Percentiles rank a stretch among this genome's conserved stretches.
phyloP scores from a whole-genome alignment of 148 eudicot species.

The Nepenthes gracilis region DNA sequence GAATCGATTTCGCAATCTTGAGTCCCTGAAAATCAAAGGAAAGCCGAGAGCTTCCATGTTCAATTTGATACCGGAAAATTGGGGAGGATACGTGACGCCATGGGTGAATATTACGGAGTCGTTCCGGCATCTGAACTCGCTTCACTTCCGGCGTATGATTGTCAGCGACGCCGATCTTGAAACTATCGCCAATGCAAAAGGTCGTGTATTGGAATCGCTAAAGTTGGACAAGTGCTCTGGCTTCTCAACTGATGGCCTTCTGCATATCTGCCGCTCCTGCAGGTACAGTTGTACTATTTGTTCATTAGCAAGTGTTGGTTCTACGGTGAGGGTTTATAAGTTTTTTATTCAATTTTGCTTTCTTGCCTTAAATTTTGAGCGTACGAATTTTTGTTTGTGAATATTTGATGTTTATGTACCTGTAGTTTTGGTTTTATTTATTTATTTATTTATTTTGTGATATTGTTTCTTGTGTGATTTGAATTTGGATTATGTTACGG shows the following conservation, averaged over 20 bases:
- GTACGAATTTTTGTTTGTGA: too few relatives aligned
- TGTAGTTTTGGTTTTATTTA: too few relatives aligned
- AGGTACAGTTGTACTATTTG: conserved; percentile 19
- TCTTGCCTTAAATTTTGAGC: not conserved
- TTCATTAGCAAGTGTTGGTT: not conserved
- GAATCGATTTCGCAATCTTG: conserved; percentile 55
- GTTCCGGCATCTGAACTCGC: conserved; percentile 33
- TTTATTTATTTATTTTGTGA: not conserved
- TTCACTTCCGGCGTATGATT: conserved; percentile 90
- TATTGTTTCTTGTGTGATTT: not conserved
- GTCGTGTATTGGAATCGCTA: conserved; percentile 22
- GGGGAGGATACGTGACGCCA: conserved; percentile 88
- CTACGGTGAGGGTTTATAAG: not conserved
- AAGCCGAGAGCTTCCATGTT: conserved; percentile 97
- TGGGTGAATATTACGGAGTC: conserved; percentile 35
- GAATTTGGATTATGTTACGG: not conserved
- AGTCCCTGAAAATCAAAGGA: conserved; percentile 72
- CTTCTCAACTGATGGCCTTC: conserved; percentile 70
- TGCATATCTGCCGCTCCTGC: conserved; percentile 50
- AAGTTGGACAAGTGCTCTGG: conserved; percentile 92
- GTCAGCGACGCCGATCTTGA: conserved; percentile 66
- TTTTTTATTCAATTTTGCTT: not conserved
- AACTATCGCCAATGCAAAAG: conserved; percentile 36
- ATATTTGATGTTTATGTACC: too few relatives aligned
- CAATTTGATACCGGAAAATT: conserved; percentile 79